Base-by-base conservation (phyloP, 75 land plant genomes). In the Selaginella moellendorffii region DNA sequence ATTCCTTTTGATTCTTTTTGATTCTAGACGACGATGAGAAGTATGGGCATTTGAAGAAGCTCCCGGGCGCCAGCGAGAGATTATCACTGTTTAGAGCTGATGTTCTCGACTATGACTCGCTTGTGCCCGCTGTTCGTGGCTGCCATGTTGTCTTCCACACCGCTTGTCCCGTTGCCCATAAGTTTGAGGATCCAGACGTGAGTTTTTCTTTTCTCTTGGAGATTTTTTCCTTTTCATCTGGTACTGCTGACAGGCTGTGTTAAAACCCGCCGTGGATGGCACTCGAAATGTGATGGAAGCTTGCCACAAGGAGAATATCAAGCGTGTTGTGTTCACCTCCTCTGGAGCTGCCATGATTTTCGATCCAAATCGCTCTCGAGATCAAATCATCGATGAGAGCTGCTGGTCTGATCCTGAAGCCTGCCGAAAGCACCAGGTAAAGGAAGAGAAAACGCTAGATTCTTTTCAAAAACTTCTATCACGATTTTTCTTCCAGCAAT, bases 211-310 rank as follows among this genome's bases (percentile, higher is more conserved):
- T 10, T 10, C 18, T 10, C 51, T 10, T 46, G 18, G 51, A 10
- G 18, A 10, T 10, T 10, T 46, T 10, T 46, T 46, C 51, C 18
- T 10, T 10, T 46, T 46, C 10, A 18, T 46, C 18, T 46, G 10
- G 51, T 61, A 0, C 62, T n/a, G 10, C 17, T 21, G 66, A 65
- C 82, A 89, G 89, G 73, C 23, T 14, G 76, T 90, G 65, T 23
- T 86, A 30, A 81, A 70, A 29, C 96, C 92, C 58, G 85, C 91
- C 54, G 78, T 86, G 0, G 65, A 71, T 23, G 96, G 96, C 2
- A 86, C 96, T 0, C 65, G 72, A 31, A 90, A 89, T 76, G 90
- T 89, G 9, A 75, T 89, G 2, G 76, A 83, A 69, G 86, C 91
- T 26, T 77, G 74, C 31, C 31, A 76, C 25, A 73, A 77, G 19